A percentile compares a stretch with the other conserved stretches of the same genome.
These are phyloP conservation scores for Coemansia sp. DNA, from an alignment of 192 early-diverging fungal species.

Conservation along the genomic window DNA sequence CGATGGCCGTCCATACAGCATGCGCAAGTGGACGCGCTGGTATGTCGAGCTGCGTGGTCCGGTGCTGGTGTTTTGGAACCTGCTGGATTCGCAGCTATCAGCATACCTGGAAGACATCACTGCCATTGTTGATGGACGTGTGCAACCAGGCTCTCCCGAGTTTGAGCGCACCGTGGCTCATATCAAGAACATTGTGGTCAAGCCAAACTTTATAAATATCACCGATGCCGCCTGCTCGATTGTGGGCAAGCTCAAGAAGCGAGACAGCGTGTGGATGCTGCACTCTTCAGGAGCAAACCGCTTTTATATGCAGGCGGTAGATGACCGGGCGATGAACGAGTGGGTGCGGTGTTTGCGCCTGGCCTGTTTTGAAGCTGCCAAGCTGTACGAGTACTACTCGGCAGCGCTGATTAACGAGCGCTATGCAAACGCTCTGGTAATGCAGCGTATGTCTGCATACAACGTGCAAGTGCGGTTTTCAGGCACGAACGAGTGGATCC, in stretches of 20 bases:
- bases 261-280: conserved; percentile 61
- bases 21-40: conserved; percentile 68
- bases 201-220: conserved; percentile 74
- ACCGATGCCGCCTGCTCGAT: conserved; percentile 64
- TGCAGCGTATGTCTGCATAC: conserved; percentile 28
- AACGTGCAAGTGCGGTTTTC: conserved; percentile 50
- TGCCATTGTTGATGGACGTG: conserved; percentile 48
- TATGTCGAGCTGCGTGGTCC: conserved; percentile 73
- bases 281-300: conserved; percentile 71
- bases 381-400: conserved; percentile 75
- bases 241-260: conserved; percentile 57
- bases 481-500: conserved; percentile 54
- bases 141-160: conserved; percentile 40
- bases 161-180: conserved; percentile 49
- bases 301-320: conserved; percentile 61
- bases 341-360: conserved; percentile 74
- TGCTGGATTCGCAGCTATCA: conserved; percentile 49
- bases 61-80: conserved; percentile 63
- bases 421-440: conserved; percentile 21
- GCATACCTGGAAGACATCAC: conserved; percentile 54
- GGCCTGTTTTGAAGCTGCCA: conserved; percentile 69
- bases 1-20: conserved; percentile 61
- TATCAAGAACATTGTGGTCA: conserved; percentile 54
- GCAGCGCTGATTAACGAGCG: conserved; percentile 50
- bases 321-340: conserved; percentile 57